These are phyloP conservation scores for Schrenkiella parvula DNA, from an alignment of 345 rosid species.

Conservation along the genomic window DNA sequence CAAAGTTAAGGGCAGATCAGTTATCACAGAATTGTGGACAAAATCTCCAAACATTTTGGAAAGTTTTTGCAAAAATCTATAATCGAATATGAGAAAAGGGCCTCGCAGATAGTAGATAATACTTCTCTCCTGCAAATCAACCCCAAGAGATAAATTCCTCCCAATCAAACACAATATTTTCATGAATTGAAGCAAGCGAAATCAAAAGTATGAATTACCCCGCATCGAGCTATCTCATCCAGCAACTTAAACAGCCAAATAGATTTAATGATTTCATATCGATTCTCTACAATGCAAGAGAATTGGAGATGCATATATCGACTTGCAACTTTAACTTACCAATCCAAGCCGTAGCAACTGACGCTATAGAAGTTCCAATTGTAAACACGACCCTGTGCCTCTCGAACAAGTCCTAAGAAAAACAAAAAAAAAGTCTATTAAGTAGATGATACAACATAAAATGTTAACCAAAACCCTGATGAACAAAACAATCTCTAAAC, in stretches of 20 bases:
- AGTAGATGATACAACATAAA: neutral
- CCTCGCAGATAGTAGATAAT: neutral
- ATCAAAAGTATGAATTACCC: neutral
- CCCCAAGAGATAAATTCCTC: too few species aligned
- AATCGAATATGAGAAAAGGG: neutral
- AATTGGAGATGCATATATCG: neutral
- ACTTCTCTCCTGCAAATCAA: too few species aligned
- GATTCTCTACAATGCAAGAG: neutral
- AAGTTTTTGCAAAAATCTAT: neutral
- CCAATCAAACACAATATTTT: neutral
- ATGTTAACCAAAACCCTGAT: neutral
- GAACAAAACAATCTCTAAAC: neutral
- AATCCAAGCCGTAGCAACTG: slow-evolving; percentile 88
- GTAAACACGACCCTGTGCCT: slow-evolving; percentile 85
- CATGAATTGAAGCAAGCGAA: neutral
- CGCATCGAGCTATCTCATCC: neutral
- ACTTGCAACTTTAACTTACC: slow-evolving; percentile 51
- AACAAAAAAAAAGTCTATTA: neutral
- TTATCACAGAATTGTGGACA: neutral
- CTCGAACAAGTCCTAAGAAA: slow-evolving; percentile 72
- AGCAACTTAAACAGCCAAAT: neutral
- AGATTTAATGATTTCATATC: neutral
- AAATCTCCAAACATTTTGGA: neutral
- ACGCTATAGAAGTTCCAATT: slow-evolving; percentile 84
- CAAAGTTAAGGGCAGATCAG: neutral